Evolutionary conservation across 2,329 filamentous ascomycete genomes (phyloP).

Genomic region (Colletotrichum truncatum): DNA sequence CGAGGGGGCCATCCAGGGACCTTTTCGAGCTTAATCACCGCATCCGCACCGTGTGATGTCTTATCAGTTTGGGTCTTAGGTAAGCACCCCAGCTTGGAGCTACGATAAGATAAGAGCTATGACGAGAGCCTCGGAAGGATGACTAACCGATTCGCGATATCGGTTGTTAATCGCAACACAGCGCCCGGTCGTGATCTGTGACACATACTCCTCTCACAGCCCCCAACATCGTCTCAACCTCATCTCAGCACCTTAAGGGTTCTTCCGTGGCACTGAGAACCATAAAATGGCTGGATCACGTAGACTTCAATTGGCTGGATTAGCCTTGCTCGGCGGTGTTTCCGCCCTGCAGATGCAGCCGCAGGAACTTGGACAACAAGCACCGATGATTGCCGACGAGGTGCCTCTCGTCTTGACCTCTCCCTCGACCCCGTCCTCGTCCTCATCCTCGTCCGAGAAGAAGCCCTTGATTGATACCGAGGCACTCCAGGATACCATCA

Average conservation of each 20-base stretch:
- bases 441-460: constrained; percentile 32
- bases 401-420: background rate
- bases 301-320: constrained; percentile 15
- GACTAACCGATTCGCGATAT: constrained; percentile 30
- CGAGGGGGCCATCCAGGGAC: constrained; percentile 8
- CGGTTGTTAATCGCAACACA: constrained; percentile 25
- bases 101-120: constrained; percentile 26
- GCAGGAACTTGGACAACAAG: constrained; percentile 20
- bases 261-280: background rate
- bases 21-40: background rate
- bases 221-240: constrained; percentile 16
- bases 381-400: constrained; percentile 24
- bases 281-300: constrained; percentile 16
- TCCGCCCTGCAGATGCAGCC: constrained; percentile 24
- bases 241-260: constrained; percentile 12
- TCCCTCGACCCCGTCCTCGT: constrained; percentile 4
- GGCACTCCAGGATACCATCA: constrained; percentile 66
- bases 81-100: background rate
- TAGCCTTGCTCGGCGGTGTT: constrained; percentile 19
- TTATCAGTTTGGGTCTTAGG: background rate
- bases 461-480: constrained; percentile 61
- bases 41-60: background rate
- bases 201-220: constrained; percentile 6
- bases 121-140: constrained; percentile 8
- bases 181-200: constrained; percentile 11